These are phyloP conservation scores for Xylariomycetidae sp. DNA, from an alignment of 2,329 filamentous ascomycete genomes.

Conservation along the genomic window DNA sequence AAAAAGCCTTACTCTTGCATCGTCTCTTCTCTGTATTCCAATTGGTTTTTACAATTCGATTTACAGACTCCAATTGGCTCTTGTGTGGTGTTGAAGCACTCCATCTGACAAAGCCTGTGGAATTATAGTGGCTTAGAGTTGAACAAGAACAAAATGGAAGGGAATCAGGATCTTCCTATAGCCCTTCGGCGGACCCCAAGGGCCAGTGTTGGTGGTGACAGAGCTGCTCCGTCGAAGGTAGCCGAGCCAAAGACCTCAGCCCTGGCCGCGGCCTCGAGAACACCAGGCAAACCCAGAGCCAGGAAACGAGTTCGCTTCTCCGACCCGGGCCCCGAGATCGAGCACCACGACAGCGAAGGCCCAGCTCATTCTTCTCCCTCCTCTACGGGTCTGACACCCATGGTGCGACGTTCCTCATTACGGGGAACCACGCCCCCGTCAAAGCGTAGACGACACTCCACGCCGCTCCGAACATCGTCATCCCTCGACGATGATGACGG, in stretches of 20 bases:
- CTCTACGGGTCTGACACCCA: conserved; percentile 54
- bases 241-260: conserved; percentile 8
- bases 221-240: conserved; percentile 12
- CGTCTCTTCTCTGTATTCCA: conserved; percentile 5
- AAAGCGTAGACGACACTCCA: conserved; percentile 27
- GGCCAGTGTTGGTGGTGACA: conserved; percentile 24
- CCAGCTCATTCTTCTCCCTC: conserved; percentile 6
- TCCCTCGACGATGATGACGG: conserved; percentile 10
- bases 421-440: conserved; percentile 20
- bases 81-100: neutral
- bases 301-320: conserved; percentile 56
- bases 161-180: conserved; percentile 46
- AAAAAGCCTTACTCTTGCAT: conserved; percentile 5
- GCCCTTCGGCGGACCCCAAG: conserved; percentile 52
- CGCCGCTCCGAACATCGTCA: neutral
- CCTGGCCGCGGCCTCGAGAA: conserved; percentile 16
- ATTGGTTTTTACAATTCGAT: conserved; percentile 9
- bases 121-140: too few species aligned
- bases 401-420: conserved; percentile 49
- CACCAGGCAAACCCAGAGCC: conserved; percentile 23
- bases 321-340: conserved; percentile 43
- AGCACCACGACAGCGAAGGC: conserved; percentile 15
- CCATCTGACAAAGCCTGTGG: conserved; percentile 28
- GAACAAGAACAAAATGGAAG: too few species aligned
- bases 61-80: neutral